Base-by-base conservation (phyloP, 2,329 filamentous ascomycete genomes). In the Teratosphaeria epicoccoides region DNA sequence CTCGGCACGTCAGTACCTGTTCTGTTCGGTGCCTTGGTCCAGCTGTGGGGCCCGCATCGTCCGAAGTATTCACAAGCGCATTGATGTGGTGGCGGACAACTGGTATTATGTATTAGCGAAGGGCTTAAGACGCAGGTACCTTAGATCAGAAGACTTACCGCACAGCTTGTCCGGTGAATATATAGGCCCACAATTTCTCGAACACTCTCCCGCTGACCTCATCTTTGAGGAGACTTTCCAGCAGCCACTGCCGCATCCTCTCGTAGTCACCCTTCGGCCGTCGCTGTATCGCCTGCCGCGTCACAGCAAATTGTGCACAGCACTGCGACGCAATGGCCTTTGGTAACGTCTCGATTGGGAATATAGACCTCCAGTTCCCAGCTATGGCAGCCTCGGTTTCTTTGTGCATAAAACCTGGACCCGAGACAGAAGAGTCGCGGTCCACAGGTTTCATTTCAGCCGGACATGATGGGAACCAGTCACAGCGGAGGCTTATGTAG, bases 131-230 rank as follows among this genome's bases (percentile, higher is more conserved):
- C 3, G 14, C 25, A 29, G 22, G 9, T n/a, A 20, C 17, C 10
- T n/a, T 5, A 14, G 20, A 17, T 10, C 44, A 17, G 7, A n/a
- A 17, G 11, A 53, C 55, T 44, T 25, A 58, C 54, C 57, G 54
- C n/a, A 60, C 56, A 40, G 58, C 50, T 23, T 58, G 49, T 1
- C 53, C 51, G 5, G 53, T 54, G 49, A 59, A 71, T 71, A 62
- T 71, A 75, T 74, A 78, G 53, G 79, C 77, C 77, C 77, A 80
- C 3, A 73, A 73, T 63, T 80, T 79, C 58, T 80, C 77, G 63
- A 80, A 71, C 6, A 79, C 71, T n/a, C 76, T 63, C 4, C 77
- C 76, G 56, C 72, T 75, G 29, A 77, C 65, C 17, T 69, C 71
- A 64, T 80, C 76, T 1, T 61, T 61, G 47, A 79, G 55, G 0